phyloP scores from a whole-genome alignment of 495 filamentous ascomycete species.

The Rhypophila decipiens region DNA sequence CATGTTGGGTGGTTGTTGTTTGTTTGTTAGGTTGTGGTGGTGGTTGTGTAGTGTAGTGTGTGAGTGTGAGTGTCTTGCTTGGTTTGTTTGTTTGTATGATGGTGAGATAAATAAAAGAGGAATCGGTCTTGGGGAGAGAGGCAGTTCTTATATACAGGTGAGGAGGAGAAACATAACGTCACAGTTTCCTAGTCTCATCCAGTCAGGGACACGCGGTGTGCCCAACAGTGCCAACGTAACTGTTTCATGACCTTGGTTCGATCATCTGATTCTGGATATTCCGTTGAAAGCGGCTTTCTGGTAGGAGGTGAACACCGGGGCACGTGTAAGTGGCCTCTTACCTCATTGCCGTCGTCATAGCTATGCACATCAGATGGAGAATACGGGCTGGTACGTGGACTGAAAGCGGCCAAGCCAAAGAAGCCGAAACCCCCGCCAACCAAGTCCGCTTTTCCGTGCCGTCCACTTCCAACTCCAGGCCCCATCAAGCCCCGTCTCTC shows the following conservation, averaged over 20 bases:
- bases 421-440: not conserved
- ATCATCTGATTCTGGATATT: not conserved
- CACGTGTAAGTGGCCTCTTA: not conserved
- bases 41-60: conserved; percentile 4
- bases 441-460: not conserved
- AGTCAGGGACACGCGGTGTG: too few relatives aligned
- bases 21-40: conserved; percentile 3
- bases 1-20: conserved; percentile 43
- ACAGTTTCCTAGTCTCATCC: too few relatives aligned
- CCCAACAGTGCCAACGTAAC: not conserved
- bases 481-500: too few relatives aligned
- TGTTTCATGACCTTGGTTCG: not conserved
- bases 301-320: too few relatives aligned
- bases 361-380: not conserved
- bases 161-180: too few relatives aligned
- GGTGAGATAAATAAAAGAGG: not conserved
- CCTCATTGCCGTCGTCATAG: conserved; percentile 6
- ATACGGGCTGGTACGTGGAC: not conserved
- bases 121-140: not conserved
- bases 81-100: conserved; percentile 1
- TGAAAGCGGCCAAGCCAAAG: not conserved
- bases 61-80: conserved; percentile 6
- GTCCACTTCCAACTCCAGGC: not conserved
- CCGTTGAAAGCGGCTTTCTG: too few relatives aligned
- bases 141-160: not conserved